Percentiles rank a stretch among this genome's conserved stretches.
These are phyloP conservation scores for Pseudotsuga menziesii DNA, from an alignment of 75 land plant species.

Conservation along the genomic window DNA sequence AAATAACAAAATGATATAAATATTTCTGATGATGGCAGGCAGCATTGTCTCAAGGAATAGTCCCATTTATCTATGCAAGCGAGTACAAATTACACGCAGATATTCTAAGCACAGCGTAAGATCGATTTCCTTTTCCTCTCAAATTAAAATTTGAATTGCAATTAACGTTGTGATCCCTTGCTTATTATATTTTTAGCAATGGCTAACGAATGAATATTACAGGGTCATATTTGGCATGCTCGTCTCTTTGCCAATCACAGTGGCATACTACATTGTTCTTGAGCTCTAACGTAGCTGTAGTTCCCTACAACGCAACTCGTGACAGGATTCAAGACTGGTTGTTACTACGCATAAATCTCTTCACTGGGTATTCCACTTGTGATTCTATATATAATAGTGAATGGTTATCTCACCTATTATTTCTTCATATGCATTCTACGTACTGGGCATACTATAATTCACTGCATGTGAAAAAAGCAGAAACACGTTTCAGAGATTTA, in stretches of 20 bases:
- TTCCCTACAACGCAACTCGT: neutral
- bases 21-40: constrained; percentile 23
- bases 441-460: too few relatives aligned
- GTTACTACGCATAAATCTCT: too few relatives aligned
- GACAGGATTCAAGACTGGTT: too few relatives aligned
- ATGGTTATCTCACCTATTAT: too few relatives aligned
- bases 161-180: neutral
- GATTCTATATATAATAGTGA: too few relatives aligned
- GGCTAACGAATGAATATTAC: constrained; percentile 13
- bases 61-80: constrained; percentile 55
- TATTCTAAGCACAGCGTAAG: constrained; percentile 57
- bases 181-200: neutral
- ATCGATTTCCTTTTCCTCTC: neutral
- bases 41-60: constrained; percentile 59
- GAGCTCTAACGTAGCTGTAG: too few relatives aligned
- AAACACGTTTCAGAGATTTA: too few relatives aligned
- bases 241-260: constrained; percentile 60
- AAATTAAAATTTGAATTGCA: too few relatives aligned
- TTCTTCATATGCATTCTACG: too few relatives aligned
- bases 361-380: too few relatives aligned
- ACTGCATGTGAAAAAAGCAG: too few relatives aligned
- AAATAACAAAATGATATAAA: neutral
- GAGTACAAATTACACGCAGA: constrained; percentile 54
- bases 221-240: constrained; percentile 88
- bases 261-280: constrained; percentile 31